Base-by-base conservation (phyloP, 2,329 filamentous ascomycete species). In the Juglanconis juglandina region DNA sequence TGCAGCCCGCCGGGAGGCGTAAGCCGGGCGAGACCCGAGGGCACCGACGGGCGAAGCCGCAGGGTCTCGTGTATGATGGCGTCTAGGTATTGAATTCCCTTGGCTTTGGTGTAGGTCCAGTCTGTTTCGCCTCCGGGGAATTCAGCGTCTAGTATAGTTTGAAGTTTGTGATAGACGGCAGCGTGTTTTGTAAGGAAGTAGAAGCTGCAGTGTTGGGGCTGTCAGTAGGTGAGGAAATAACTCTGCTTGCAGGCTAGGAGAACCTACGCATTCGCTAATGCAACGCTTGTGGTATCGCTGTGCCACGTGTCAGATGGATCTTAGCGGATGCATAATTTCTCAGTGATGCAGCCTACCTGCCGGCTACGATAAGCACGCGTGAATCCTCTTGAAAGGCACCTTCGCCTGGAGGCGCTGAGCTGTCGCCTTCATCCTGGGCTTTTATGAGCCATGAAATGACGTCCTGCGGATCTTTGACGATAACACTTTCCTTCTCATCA, bases 51-150 rank as follows among this genome's bases (percentile, higher is more conserved):
- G 9, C 58, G 50, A 11, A 60, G 48, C 17, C 53, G 51, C 4
- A 62, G 56, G 1, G 57, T 62, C 60, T 62, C 53, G 32, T 42
- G n/a, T 32, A 62, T 48, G 14, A 62, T 53, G 17, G 39, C 56
- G 37, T 57, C 57, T 5, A 62, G 32, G 24, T 52, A 58, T 37
- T 35, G 48, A 39, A 61, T 51, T 5, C 32, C 5, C 46, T 58
- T 52, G 13, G 47, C 44, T 37, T 58, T 53, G 48, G 52, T 37
- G 44, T 61, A 61, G n/a, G 48, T 46, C 59, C 44, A 54, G n/a
- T 52, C 37, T 32, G 14, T 37, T 7, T 41, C 2, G 11, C 33
- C 49, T 2, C 49, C 42, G 1, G 35, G 8, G 13, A 58, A 39
- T 1, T 35, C 33, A 5, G 17, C 41, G 41, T 17, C 48, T 10